Base-by-base conservation (phyloP, 768 basidiomycete genomes). In the Ephemerocybe angulata region DNA sequence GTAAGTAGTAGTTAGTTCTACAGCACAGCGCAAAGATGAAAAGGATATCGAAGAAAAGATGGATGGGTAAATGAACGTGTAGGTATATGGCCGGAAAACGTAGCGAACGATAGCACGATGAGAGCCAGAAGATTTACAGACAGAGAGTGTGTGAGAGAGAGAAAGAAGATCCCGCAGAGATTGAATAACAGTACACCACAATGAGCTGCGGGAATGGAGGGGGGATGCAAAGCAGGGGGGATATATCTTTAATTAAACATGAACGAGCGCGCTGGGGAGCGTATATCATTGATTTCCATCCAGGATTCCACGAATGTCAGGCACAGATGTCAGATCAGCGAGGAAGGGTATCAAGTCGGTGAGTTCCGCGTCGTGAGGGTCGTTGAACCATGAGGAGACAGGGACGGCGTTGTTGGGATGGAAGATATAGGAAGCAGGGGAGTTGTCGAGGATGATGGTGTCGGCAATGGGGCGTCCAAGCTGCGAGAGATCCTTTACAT, bases 401-500 rank as follows among this genome's bases (percentile, higher is more conserved):
- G 97, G 97, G 3, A 98, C 96, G 29, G 97, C 97, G 68, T 98
- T 98, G 75, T 97, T 92, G 7, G 94, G 94, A 67, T 99, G 96
- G 81, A 98, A 99, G 58, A 98, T 96, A 72, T 98, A 99, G 13
- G 93, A 97, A 17, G 97, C 97, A 12, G 97, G 97, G 31, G 96
- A 98, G 70, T 98, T 99, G 76, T 98, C 97, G 65, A 99, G 82
- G 74, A 99, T 99, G 66, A 98, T 98, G 56, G 89, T 93, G 64
- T 96, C 93, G 50, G 85, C 80, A 59, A 97, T 92, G 2, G 93
- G 92, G 30, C 97, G 86, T 30, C 97, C 97, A 52, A 99, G 79
- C 73, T 98, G 97, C 24, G 97, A 99, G 33, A 99, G 79, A 70
- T 99, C 97, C 94, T 99, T 99, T 72, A 99, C 95, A 70, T 98